phyloP scores from a whole-genome alignment of 352 stramenopile species.

The Pilasporangium apinafurcum region DNA sequence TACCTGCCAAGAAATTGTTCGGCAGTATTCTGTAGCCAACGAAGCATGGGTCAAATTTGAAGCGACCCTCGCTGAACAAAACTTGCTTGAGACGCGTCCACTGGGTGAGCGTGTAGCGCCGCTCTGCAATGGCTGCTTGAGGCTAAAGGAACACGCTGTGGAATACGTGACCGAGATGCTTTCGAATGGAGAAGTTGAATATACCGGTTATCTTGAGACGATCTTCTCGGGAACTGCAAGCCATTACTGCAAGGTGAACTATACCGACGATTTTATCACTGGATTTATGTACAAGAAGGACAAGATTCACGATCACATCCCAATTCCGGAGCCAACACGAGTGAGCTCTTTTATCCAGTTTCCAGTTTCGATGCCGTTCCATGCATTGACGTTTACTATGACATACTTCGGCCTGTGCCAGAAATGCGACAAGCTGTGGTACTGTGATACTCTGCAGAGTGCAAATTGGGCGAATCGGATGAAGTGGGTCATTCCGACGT shows the following conservation, averaged over 20 bases:
- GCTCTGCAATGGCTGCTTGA: constrained; percentile 74
- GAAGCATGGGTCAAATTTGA: constrained; percentile 75
- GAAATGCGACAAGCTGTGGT: constrained; percentile 87
- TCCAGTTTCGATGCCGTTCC: constrained; percentile 83
- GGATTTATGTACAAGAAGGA: constrained; percentile 89
- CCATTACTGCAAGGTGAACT: constrained; percentile 82
- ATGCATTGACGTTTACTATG: constrained; percentile 81
- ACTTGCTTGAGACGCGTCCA: constrained; percentile 73
- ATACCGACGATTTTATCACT: constrained; percentile 80
- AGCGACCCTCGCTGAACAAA: constrained; percentile 66
- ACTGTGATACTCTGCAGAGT: constrained; percentile 79
- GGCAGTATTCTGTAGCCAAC: constrained; percentile 64
- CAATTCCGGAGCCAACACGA: constrained; percentile 77
- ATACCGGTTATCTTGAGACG: constrained; percentile 75
- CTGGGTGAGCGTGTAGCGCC: constrained; percentile 77
- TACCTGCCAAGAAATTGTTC: constrained; percentile 76
- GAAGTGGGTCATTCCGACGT: constrained; percentile 88
- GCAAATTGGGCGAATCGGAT: constrained; percentile 83
- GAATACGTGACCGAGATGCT: constrained; percentile 75
- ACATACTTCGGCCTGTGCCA: constrained; percentile 81
- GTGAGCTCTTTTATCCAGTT: constrained; percentile 88
- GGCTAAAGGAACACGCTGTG: constrained; percentile 69
- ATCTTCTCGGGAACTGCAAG: constrained; percentile 77
- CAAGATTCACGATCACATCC: constrained; percentile 88
- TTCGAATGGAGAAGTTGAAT: constrained; percentile 49